Conservation (phyloP, 805 yeast genomes). For the Jamesozyma lodderae region DNA sequence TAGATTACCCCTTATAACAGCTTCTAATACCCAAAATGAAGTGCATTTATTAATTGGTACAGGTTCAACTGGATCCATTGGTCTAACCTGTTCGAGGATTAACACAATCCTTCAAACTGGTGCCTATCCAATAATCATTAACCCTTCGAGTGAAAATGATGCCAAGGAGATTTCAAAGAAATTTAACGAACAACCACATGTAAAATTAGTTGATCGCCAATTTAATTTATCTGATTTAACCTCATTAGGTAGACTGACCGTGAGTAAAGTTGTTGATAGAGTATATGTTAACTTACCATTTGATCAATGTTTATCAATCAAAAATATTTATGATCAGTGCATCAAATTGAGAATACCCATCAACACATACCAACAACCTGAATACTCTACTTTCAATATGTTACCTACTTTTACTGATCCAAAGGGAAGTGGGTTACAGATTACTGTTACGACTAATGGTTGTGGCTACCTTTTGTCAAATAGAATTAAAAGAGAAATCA, state of each 20-base stretch:
- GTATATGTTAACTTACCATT: conserved; percentile 54
- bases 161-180: conserved; percentile 16
- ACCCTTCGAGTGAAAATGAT: conserved; percentile 22
- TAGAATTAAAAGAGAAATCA: conserved; percentile 67
- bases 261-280: conserved; percentile 59
- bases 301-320: conserved; percentile 27
- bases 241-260: conserved; percentile 51
- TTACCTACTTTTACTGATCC: conserved; percentile 66
- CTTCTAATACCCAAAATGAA: conserved; percentile 41
- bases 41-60: conserved; percentile 49
- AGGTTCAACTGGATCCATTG: conserved; percentile 10
- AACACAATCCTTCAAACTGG: conserved; percentile 43
- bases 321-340: conserved; percentile 43
- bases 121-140: conserved; percentile 45
- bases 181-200: conserved; percentile 18
- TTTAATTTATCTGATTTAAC: conserved; percentile 40
- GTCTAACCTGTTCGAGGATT: conserved; percentile 35
- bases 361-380: conserved; percentile 67
- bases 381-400: conserved; percentile 64
- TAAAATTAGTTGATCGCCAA: conserved; percentile 26
- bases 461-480: conserved; percentile 84
- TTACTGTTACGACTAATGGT: conserved; percentile 80
- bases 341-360: conserved; percentile 64
- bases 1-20: conserved; percentile 32
- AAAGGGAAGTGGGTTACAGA: conserved; percentile 46